phyloP scores from a whole-genome alignment of 1,284 basidiomycete species.

The Malassezia cuniculi region DNA sequence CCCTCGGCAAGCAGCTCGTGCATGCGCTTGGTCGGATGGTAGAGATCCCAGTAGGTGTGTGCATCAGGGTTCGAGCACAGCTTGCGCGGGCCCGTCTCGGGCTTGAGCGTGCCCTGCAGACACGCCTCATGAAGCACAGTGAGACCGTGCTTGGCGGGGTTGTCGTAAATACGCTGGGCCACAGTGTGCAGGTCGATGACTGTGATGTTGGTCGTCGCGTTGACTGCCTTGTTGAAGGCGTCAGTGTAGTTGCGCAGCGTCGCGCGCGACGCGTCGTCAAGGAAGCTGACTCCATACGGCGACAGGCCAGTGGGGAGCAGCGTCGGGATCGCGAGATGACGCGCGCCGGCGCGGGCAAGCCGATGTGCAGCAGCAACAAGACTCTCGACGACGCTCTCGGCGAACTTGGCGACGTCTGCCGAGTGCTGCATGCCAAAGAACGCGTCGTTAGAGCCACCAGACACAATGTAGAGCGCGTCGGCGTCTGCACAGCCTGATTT shows the following conservation, averaged over 20 bases:
- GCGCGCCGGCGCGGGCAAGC: slow-evolving; percentile 8
- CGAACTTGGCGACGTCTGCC: background rate
- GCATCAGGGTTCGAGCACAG: slow-evolving; percentile 13
- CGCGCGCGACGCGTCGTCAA: background rate
- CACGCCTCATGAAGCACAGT: slow-evolving; percentile 9
- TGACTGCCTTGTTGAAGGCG: background rate
- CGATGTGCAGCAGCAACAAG: slow-evolving; percentile 1
- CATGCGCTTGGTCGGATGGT: slow-evolving; percentile 15
- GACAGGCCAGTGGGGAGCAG: background rate
- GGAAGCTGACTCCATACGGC: background rate
- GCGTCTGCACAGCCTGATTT: background rate
- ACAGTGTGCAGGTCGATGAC: slow-evolving; percentile 1
- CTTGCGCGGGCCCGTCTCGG: slow-evolving; percentile 2
- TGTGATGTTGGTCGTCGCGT: background rate
- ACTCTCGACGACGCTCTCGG: background rate
- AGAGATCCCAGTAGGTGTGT: slow-evolving; percentile 20
- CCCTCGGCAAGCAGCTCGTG: slow-evolving; percentile 10
- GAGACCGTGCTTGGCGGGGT: background rate
- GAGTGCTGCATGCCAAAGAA: slow-evolving; percentile 6
- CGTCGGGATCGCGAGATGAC: slow-evolving; percentile 3
- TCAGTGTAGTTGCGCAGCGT: background rate
- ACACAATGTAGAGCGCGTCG: slow-evolving; percentile 13
- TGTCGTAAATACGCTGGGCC: background rate
- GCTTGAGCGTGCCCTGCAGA: slow-evolving; percentile 14
- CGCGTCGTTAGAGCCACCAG: slow-evolving; percentile 16